phyloP scores from a whole-genome alignment of 257 asterid genomes.

The Asclepias syriaca region DNA sequence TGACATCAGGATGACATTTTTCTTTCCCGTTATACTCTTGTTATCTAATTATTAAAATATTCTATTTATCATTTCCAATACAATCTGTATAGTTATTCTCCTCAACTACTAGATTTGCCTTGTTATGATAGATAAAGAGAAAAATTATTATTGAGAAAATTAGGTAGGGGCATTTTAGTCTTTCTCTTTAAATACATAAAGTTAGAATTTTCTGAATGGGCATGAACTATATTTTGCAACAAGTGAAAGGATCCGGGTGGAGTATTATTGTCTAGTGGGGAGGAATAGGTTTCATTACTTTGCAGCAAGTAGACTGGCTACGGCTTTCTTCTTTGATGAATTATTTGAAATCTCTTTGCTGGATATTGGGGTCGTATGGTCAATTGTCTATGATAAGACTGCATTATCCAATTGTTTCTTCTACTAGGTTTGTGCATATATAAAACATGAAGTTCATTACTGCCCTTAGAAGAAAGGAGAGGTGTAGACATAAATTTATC shows the following conservation, averaged over 20 bases:
- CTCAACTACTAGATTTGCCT: background rate
- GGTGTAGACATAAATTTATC: background rate
- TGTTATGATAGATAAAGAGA: background rate
- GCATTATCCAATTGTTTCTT: background rate
- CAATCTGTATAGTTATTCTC: background rate
- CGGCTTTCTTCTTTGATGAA: background rate
- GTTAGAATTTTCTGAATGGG: background rate
- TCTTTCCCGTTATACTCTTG: background rate
- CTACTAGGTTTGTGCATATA: background rate
- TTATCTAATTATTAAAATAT: background rate
- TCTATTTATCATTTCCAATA: background rate
- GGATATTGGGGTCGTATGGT: background rate
- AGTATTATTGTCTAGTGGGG: background rate
- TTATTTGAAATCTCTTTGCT: constrained; percentile 6
- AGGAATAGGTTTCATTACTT: background rate
- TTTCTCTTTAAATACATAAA: background rate
- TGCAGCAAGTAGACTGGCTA: background rate
- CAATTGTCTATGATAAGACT: background rate
- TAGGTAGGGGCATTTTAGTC: background rate
- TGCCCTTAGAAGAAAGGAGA: background rate
- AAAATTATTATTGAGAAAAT: background rate
- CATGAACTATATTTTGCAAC: too few relatives aligned
- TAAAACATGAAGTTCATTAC: background rate
- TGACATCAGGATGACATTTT: background rate
- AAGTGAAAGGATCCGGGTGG: background rate